Evolutionary conservation across 805 yeast species (phyloP).

Genomic region (Scheffersomyces ergatensis): DNA sequence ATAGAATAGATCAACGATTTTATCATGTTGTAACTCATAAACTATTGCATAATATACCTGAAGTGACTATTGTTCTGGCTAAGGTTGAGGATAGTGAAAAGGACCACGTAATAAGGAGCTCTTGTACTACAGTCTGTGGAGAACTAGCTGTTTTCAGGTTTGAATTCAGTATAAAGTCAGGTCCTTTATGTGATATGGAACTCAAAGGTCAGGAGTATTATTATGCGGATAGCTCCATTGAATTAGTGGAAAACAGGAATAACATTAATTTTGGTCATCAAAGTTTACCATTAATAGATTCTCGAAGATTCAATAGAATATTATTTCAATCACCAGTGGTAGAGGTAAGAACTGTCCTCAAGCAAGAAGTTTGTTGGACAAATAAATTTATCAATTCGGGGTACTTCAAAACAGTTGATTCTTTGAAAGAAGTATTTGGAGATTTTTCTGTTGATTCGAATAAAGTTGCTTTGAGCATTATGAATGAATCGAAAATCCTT

Average conservation of each 20-base stretch:
- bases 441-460: constrained; percentile 37
- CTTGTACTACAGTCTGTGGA: constrained; percentile 46
- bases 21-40: constrained; percentile 37
- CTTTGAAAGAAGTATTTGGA: constrained; percentile 48
- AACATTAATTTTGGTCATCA: constrained; percentile 4
- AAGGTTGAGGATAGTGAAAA: constrained; percentile 12
- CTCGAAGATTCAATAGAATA: constrained; percentile 17
- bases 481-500: constrained; percentile 40
- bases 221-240: constrained; percentile 27
- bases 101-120: constrained; percentile 23
- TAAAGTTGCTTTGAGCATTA: constrained; percentile 21
- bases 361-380: constrained; percentile 55
- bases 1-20: constrained; percentile 20
- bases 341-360: constrained; percentile 28
- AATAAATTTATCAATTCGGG: constrained; percentile 34
- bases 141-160: constrained; percentile 42
- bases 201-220: constrained; percentile 11
- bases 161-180: constrained; percentile 18
- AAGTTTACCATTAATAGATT: not conserved
- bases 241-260: constrained; percentile 16
- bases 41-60: constrained; percentile 56
- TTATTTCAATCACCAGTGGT: constrained; percentile 23
- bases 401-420: constrained; percentile 48
- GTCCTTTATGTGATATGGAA: constrained; percentile 21
- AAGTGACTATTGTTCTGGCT: constrained; percentile 25